phyloP scores from a whole-genome alignment of 495 filamentous ascomycete genomes.

The Aspergillus avenaceus region DNA sequence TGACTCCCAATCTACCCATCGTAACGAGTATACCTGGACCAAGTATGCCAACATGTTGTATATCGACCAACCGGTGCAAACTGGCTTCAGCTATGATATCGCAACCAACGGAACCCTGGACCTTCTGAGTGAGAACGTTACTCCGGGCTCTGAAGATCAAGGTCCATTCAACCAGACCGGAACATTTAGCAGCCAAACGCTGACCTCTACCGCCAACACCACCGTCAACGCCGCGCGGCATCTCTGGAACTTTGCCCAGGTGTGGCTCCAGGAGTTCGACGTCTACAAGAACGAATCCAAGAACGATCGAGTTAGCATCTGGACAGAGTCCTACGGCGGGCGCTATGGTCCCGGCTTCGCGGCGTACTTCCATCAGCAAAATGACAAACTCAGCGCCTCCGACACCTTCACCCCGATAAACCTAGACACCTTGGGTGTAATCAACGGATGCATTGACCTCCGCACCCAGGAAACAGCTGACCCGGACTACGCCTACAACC shows the following conservation, averaged over 20 bases:
- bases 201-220: slow-evolving; percentile 42
- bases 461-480: slow-evolving; percentile 65
- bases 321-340: slow-evolving; percentile 60
- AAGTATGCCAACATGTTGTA: slow-evolving; percentile 59
- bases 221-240: slow-evolving; percentile 50
- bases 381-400: slow-evolving; percentile 47
- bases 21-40: slow-evolving; percentile 58
- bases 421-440: slow-evolving; percentile 46
- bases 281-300: slow-evolving; percentile 46
- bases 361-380: slow-evolving; percentile 63
- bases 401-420: slow-evolving; percentile 34
- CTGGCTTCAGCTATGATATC: slow-evolving; percentile 55
- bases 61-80: slow-evolving; percentile 59
- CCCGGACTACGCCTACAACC: slow-evolving; percentile 59
- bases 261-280: slow-evolving; percentile 53
- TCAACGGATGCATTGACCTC: slow-evolving; percentile 77
- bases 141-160: background rate
- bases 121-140: background rate
- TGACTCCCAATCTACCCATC: slow-evolving; percentile 48
- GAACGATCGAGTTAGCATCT: slow-evolving; percentile 51
- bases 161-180: background rate
- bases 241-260: slow-evolving; percentile 57
- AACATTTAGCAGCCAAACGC: slow-evolving; percentile 49
- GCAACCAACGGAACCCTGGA: slow-evolving; percentile 28
- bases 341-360: slow-evolving; percentile 64